These are phyloP conservation scores for Ceratocystis diversiconidia DNA, from an alignment of 2,329 filamentous ascomycete species.

Conservation along the genomic window DNA sequence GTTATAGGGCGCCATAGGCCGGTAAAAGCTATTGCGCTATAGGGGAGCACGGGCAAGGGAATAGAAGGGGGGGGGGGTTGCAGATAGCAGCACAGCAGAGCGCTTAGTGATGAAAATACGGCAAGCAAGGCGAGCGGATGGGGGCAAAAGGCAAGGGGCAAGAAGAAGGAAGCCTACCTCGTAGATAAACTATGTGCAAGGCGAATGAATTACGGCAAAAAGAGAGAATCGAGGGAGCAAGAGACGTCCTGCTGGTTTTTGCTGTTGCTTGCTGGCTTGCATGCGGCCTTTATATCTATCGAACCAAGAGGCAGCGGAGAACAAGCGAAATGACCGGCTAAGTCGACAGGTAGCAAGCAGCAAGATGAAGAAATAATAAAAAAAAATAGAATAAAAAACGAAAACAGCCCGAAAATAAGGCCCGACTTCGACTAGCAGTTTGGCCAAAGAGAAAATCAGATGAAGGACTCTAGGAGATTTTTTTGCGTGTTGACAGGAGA, in stretches of 20 bases:
- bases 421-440: slow-evolving; percentile 15
- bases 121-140: background rate
- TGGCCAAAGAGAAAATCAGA: slow-evolving; percentile 21
- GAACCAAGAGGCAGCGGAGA: too few relatives aligned
- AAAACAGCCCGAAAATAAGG: slow-evolving; percentile 8
- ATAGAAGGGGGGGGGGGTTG: background rate
- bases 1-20: too few relatives aligned
- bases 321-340: background rate
- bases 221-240: background rate
- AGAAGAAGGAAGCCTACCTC: background rate
- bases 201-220: background rate
- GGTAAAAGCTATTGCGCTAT: too few relatives aligned
- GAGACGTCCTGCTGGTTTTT: too few relatives aligned
- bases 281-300: too few relatives aligned
- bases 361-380: background rate
- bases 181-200: too few relatives aligned
- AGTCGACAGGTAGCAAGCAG: background rate
- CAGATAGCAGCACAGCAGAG: background rate
- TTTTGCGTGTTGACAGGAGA: slow-evolving; percentile 4
- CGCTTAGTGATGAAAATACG: background rate
- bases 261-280: too few relatives aligned
- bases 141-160: background rate
- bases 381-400: slow-evolving; percentile 14
- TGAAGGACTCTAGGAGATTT: slow-evolving; percentile 11
- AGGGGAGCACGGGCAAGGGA: too few relatives aligned